phyloP scores from a whole-genome alignment of 768 basidiomycete genomes.

The Termitomyces sp. region DNA sequence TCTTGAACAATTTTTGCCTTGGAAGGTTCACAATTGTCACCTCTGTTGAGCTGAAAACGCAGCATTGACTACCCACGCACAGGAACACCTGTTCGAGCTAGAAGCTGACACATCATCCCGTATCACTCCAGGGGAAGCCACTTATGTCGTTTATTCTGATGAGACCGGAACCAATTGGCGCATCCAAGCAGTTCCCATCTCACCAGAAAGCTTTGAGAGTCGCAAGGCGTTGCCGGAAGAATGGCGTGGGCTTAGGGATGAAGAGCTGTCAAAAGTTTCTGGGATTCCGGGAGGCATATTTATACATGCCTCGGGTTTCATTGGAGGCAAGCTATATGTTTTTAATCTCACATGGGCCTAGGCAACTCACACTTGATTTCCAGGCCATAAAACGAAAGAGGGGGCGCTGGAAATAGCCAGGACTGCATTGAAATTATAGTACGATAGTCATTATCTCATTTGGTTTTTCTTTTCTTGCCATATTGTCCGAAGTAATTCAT shows the following conservation, averaged over 20 bases:
- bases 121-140: conserved; percentile 44
- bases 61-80: background rate
- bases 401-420: conserved; percentile 80
- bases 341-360: background rate
- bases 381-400: conserved; percentile 86
- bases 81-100: conserved; percentile 86
- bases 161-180: conserved; percentile 76
- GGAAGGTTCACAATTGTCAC: conserved; percentile 59
- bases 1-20: conserved; percentile 76
- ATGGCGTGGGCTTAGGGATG: conserved; percentile 92
- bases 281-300: conserved; percentile 86
- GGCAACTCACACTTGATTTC: background rate
- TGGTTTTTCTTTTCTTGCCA: background rate
- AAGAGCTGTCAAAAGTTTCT: conserved; percentile 61
- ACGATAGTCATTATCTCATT: background rate
- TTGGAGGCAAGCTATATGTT: conserved; percentile 60
- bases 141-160: conserved; percentile 90
- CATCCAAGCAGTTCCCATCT: conserved; percentile 83
- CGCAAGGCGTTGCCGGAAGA: conserved; percentile 88
- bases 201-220: conserved; percentile 82
- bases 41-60: background rate
- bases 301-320: conserved; percentile 94
- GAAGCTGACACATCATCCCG: conserved; percentile 53
- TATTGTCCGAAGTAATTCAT: background rate
- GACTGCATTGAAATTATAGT: conserved; percentile 47